A percentile compares a stretch with the other conserved stretches of the same genome.
These are phyloP conservation scores for Borovskyia barvae DNA, from an alignment of 208 protist species.

Conservation along the genomic window DNA sequence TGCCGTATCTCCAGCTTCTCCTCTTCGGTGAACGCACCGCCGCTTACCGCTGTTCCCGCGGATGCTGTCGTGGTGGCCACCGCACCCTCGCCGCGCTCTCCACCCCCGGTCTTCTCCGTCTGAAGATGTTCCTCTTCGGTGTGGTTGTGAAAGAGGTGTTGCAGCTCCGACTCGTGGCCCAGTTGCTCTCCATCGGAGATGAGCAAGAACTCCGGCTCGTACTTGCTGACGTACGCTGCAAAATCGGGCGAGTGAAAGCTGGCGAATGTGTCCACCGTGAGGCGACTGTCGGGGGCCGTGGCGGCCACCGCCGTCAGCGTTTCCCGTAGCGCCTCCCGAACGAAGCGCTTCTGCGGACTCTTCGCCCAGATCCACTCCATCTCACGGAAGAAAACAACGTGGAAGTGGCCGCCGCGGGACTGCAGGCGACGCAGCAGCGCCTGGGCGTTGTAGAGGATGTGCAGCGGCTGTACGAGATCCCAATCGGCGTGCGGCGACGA, in stretches of 20 bases:
- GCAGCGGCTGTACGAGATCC: conserved; percentile 85
- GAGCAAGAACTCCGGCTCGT: conserved; percentile 87
- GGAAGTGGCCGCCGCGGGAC: conserved; percentile 72
- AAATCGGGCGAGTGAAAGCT: conserved; percentile 73
- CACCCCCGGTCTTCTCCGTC: background rate
- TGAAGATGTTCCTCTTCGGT: conserved; percentile 20
- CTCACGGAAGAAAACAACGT: conserved; percentile 85
- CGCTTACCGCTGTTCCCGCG: no score
- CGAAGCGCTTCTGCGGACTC: conserved; percentile 74
- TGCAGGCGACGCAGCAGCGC: conserved; percentile 68
- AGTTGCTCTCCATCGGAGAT: conserved; percentile 90
- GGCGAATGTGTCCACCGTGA: conserved; percentile 64
- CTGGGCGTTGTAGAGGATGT: conserved; percentile 87
- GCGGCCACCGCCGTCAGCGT: conserved; percentile 38
- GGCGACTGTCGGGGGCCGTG: conserved; percentile 27
- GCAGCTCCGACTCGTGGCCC: conserved; percentile 38
- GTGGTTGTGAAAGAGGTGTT: conserved; percentile 58
- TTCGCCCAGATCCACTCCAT: conserved; percentile 72
- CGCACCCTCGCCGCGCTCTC: conserved; percentile 4
- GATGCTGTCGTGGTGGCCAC: background rate
- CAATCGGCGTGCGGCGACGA: conserved; percentile 80
- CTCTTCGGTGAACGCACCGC: conserved; percentile 6
- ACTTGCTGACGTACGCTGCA: conserved; percentile 45
- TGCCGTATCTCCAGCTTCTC: conserved; percentile 18
- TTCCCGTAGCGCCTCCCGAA: conserved; percentile 68